Conservation (phyloP, 768 basidiomycete species). For the Lactarius evosmus region DNA sequence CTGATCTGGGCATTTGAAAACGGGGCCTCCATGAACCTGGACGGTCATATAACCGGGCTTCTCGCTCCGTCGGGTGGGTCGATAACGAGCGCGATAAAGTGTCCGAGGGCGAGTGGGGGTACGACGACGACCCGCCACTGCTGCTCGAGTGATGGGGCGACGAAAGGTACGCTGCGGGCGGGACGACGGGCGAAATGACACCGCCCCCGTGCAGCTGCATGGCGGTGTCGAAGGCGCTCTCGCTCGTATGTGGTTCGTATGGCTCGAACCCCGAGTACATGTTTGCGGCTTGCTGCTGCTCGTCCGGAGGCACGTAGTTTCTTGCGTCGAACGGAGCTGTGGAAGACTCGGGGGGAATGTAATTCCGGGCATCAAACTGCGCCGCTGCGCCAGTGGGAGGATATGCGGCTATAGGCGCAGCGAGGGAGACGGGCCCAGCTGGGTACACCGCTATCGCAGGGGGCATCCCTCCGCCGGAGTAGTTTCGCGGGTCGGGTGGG, state of each 20-base stretch:
- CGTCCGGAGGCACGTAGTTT: constrained; percentile 19
- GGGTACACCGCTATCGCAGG: constrained; percentile 11
- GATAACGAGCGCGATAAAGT: constrained; percentile 16
- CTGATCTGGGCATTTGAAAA: constrained; percentile 33
- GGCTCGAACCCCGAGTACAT: constrained; percentile 2
- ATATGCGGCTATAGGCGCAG: constrained; percentile 8
- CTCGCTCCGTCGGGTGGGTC: background rate
- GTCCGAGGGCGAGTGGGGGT: constrained; percentile 6
- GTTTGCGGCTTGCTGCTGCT: background rate
- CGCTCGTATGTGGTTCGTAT: constrained; percentile 26
- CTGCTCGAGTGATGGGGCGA: constrained; percentile 14
- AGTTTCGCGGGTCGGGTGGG: constrained; percentile 14
- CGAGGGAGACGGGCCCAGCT: background rate
- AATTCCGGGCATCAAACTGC: constrained; percentile 20
- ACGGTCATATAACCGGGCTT: constrained; percentile 22
- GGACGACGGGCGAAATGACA: constrained; percentile 19
- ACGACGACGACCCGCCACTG: constrained; percentile 6
- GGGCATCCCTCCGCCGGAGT: constrained; percentile 18
- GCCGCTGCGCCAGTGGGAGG: background rate
- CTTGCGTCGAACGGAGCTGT: constrained; percentile 11
- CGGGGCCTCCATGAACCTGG: constrained; percentile 34
- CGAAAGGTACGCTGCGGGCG: constrained; percentile 14
- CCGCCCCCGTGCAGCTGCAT: constrained; percentile 12
- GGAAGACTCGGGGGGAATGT: background rate
- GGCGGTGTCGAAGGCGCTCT: constrained; percentile 26